phyloP scores from a whole-genome alignment of 208 protist species.

The Leishmania gerbilli region DNA sequence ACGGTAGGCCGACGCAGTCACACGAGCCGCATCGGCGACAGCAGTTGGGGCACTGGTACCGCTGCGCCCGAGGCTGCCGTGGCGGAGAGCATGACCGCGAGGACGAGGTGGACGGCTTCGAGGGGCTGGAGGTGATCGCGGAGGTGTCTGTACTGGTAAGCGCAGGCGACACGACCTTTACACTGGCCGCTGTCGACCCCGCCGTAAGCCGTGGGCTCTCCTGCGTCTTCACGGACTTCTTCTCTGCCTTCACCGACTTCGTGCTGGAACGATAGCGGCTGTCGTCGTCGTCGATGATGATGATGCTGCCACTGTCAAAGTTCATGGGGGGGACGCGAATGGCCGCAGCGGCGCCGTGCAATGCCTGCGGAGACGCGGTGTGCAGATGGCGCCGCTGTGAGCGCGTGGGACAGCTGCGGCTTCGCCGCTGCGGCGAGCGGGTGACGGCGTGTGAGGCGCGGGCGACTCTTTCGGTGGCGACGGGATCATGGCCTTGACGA shows the following conservation, averaged over 20 bases:
- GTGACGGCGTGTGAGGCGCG: background rate
- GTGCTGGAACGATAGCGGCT: background rate
- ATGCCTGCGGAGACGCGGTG: constrained; percentile 3
- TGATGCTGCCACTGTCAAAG: background rate
- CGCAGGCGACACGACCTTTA: background rate
- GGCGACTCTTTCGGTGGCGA: background rate
- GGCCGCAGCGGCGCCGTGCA: background rate
- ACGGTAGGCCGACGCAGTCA: constrained; percentile 11
- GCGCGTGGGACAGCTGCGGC: background rate
- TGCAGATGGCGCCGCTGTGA: background rate
- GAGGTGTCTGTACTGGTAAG: constrained; percentile 31
- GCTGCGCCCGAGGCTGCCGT: background rate
- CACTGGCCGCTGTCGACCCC: background rate
- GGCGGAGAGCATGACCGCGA: constrained; percentile 10
- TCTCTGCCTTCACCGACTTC: background rate
- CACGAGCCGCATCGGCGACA: constrained; percentile 17
- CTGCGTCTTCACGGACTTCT: too few species aligned
- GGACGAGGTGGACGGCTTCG: constrained; percentile 13
- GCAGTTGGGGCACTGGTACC: constrained; percentile 16
- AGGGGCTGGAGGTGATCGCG: constrained; percentile 20
- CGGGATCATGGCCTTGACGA: background rate
- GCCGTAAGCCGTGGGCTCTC: background rate
- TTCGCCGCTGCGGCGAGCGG: background rate
- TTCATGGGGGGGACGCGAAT: constrained; percentile 18
- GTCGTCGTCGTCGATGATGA: background rate